A percentile compares a stretch with the other conserved stretches of the same genome.
These are phyloP conservation scores for Straminergon stramineum DNA, from an alignment of 225 moss, liverwort and hornwort genomes.

Conservation along the genomic window DNA sequence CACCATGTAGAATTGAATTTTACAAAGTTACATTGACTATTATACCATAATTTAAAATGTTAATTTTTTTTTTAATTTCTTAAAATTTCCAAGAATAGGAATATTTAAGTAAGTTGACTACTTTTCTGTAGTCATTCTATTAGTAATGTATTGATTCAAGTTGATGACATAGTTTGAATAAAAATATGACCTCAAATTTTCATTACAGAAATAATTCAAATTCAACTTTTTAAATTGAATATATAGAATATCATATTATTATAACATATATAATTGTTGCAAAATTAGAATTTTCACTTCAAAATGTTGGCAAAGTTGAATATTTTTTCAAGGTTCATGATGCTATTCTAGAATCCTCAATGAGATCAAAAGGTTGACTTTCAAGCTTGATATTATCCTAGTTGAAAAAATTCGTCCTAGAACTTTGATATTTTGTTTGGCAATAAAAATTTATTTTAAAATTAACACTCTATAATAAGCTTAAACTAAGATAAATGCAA, in stretches of 20 bases:
- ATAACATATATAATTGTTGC: background rate
- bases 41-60: background rate
- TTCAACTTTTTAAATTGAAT: too few relatives aligned
- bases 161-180: background rate
- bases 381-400: too few relatives aligned
- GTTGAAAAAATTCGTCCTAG: too few relatives aligned
- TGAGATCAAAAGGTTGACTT: background rate
- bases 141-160: background rate
- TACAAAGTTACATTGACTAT: background rate
- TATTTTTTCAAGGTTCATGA: background rate
- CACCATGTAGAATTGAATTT: background rate
- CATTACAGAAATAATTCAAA: background rate
- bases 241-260: too few relatives aligned
- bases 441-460: too few relatives aligned
- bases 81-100: rapidly evolving
- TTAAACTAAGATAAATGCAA: background rate
- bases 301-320: background rate
- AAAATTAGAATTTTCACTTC: background rate
- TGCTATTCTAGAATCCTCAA: too few relatives aligned
- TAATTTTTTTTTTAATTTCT: background rate
- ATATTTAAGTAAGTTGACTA: too few relatives aligned
- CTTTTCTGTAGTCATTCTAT: too few relatives aligned
- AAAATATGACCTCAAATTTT: background rate
- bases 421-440: background rate
- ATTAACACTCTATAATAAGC: background rate